Evolutionary conservation across 1,284 basidiomycete species (phyloP), one percentile per base, ranked within the genome.

Genomic region (Irpex lacteus): DNA sequence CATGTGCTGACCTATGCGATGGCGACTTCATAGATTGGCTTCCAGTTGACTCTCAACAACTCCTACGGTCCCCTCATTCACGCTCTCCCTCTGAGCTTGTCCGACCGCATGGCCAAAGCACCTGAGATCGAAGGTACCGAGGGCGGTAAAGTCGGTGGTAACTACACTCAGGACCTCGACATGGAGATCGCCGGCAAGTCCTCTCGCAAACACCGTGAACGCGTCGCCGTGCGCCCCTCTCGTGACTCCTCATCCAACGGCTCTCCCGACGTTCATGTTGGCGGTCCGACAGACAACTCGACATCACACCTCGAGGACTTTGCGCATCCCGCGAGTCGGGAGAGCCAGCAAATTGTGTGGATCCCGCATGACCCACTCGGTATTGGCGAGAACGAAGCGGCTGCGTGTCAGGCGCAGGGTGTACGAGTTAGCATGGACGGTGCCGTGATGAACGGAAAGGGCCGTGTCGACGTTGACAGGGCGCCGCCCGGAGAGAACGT

Each of bases 341-440:
- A 88, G 60, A 85, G 88, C 49, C 91, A 94, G 75, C 82, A 86
- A 64, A 80, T 85, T 8, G 78, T 97, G 47, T 97, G 95, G 95
- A 77, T 97, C 59, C 91, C 95, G 15, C 74, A 75, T 56, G 94
- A 96, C 70, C 74, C 81, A 53, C 78, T 91, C 2, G 92, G 92
- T 36, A 70, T 95, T 57, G 84, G 78, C 11, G 80, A 81, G 64
- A 86, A 84, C 65, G 92, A 95, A 77, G 85, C 85, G 68, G 73
- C 75, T 64, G 84, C 77, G 67, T 88, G 89, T 73, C 71, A 72
- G 63, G 82, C 81, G 56, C 77, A 76, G 5, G 90, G 88, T 0
- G 82, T 96, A 19, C 76, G 80, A 65, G 85, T 83, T 19, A 85
- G 85, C 32, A 78, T 77, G 50, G 70, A 76, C 63, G 80, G 86